Base-by-base conservation (phyloP, 1,284 basidiomycete genomes). In the Apiotrichum sp. region DNA sequence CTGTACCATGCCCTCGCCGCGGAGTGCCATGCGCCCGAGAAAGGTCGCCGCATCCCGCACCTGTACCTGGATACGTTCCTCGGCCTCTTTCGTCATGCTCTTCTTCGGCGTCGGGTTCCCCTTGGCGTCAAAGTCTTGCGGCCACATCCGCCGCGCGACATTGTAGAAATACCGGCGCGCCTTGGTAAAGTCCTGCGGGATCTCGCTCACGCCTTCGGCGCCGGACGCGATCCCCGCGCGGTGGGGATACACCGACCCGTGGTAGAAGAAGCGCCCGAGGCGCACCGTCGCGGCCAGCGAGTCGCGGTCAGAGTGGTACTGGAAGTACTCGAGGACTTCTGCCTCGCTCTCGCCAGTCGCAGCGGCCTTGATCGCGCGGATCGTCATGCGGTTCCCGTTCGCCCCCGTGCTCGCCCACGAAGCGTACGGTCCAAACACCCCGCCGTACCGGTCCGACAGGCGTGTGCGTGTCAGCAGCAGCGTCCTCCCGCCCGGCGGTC, bases 231-330 rank as follows among this genome's bases (percentile, higher is more conserved):
- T 83, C 3, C 90, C 90, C 8, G 87, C 87, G 40, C 40, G 39
- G 43, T 53, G 50, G 2, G 54, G 48, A 68, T 93, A 93, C 36
- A 93, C 86, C 51, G 86, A 90, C 9, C 93, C 93, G 68, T 91
- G 87, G 70, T 97, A 97, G 77, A 87, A 93, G n/a, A 95, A 87
- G 72, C 89, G 86, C 13, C 90, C 93, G 2, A 97, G 82, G 29
- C 88, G 84, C 71, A 87, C 89, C 1, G 90, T 88, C 69, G 89
- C 93, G 62, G 86, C 83, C 48, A 84, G 83, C 66, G 92, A 89
- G 14, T 88, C 88, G 14, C 90, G 84, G 65, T 96, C 90, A 11
- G 93, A 89, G 56, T 93, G 93, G 76, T 93, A 97, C 87, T 89
- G 80, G 67, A 91, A 92, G 70, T 90, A 93, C 71, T 96, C 93